Evolutionary conservation across 2,329 filamentous ascomycete genomes (phyloP).

Genomic region (Pseudopithomyces chartarum): DNA sequence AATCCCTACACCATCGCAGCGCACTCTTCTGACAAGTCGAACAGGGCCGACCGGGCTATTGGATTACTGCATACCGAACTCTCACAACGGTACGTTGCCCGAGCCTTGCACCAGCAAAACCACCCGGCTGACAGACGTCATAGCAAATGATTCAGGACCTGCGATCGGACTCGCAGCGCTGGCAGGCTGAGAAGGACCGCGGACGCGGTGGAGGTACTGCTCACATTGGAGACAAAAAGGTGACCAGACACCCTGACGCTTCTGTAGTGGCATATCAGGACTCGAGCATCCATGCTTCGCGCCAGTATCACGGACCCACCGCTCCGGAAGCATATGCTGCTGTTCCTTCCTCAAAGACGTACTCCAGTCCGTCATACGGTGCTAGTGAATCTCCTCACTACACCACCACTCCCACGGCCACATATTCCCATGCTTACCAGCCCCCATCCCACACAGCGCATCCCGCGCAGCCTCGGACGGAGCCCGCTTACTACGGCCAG

Average conservation of each 20-base stretch:
- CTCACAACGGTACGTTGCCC: constrained; percentile 52
- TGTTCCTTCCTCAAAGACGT: constrained; percentile 26
- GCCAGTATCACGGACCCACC: constrained; percentile 47
- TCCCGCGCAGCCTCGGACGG: constrained; percentile 36
- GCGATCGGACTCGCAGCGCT: constrained; percentile 53
- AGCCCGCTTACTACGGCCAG: constrained; percentile 30
- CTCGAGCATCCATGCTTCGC: constrained; percentile 49
- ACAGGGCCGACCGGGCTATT: constrained; percentile 54
- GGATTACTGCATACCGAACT: constrained; percentile 58
- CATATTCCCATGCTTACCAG: constrained; percentile 36
- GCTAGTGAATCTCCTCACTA: constrained; percentile 36
- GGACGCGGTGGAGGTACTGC: constrained; percentile 47
- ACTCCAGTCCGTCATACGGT: constrained; percentile 23
- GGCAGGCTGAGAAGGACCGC: constrained; percentile 44
- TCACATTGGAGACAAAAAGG: constrained; percentile 45
- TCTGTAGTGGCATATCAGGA: constrained; percentile 51
- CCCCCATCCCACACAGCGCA: constrained; percentile 28
- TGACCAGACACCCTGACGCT: constrained; percentile 53
- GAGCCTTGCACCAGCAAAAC: background rate
- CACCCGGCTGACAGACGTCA: constrained; percentile 23
- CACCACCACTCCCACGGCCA: constrained; percentile 35
- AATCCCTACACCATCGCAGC: constrained; percentile 2
- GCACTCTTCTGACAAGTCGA: constrained; percentile 20
- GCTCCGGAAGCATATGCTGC: constrained; percentile 30
- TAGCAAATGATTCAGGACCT: constrained; percentile 57